phyloP scores from a whole-genome alignment of 75 land plant genomes.

The Isoetes taiwanensis region DNA sequence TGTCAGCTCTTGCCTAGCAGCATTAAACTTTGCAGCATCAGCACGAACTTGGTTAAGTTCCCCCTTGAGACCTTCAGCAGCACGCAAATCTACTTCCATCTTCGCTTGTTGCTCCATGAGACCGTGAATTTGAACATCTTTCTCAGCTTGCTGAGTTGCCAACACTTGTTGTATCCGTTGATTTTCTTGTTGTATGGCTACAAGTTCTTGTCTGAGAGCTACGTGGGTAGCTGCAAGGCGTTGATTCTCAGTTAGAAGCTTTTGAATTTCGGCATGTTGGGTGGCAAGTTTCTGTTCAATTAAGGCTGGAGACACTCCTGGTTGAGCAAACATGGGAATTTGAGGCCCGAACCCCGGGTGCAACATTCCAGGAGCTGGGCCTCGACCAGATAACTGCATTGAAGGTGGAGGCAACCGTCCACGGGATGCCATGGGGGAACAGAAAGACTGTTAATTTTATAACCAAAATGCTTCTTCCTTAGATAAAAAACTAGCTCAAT shows the following conservation, averaged over 20 bases:
- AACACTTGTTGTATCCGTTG: conserved; percentile 36
- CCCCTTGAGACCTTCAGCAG: conserved; percentile 26
- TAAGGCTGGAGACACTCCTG: conserved; percentile 27
- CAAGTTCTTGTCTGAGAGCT: conserved; percentile 48
- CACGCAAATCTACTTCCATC: conserved; percentile 40
- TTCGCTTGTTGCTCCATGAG: conserved; percentile 51
- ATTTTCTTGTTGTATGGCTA: conserved; percentile 48
- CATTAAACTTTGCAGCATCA: conserved; percentile 42
- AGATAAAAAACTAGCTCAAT: no score
- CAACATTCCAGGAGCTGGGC: no score
- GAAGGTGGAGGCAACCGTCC: no score
- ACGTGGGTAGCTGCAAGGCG: conserved; percentile 42
- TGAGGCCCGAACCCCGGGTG: no score
- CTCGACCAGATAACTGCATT: no score
- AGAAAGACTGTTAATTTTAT: no score
- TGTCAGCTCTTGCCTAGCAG: conserved; percentile 25
- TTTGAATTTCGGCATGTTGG: conserved; percentile 45
- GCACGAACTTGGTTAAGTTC: conserved; percentile 44
- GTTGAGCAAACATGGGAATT: no score
- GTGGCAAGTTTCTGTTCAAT: conserved; percentile 61
- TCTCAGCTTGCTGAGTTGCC: conserved; percentile 33
- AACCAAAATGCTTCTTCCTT: no score
- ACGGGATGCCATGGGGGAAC: no score
- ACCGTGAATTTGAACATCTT: conserved; percentile 42
- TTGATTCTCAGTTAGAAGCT: conserved; percentile 50